Percentiles rank a stretch among this genome's conserved stretches.
Conservation (phyloP, 345 rosid species). For the Salix dunnii region DNA sequence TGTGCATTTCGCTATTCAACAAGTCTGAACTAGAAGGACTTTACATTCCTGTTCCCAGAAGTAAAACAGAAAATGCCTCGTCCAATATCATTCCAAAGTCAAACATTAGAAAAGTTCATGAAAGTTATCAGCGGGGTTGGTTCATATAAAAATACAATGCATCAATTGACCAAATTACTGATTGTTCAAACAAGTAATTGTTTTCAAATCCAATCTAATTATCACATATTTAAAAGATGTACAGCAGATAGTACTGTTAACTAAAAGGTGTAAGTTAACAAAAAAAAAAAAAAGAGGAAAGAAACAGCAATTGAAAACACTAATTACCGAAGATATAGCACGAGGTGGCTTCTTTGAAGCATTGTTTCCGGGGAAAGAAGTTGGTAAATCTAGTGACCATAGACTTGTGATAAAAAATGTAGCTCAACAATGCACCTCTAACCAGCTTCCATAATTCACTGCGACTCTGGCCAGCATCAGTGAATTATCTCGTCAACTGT, state of each 20-base stretch:
- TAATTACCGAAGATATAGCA: neutral
- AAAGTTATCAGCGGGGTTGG: constrained; percentile 24
- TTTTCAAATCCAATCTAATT: neutral
- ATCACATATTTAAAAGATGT: neutral
- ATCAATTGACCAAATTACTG: neutral
- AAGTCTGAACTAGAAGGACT: neutral
- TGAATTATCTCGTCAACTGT: neutral
- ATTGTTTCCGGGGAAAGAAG: neutral
- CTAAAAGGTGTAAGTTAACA: neutral
- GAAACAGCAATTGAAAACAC: neutral
- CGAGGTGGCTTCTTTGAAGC: neutral
- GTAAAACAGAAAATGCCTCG: neutral
- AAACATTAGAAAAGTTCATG: neutral
- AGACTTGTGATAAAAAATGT: too few species aligned
- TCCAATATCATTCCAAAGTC: neutral
- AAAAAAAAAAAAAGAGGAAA: neutral
- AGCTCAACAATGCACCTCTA: neutral
- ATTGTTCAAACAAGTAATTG: neutral
- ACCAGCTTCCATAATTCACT: neutral
- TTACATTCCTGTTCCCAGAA: neutral
- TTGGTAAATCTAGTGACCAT: neutral
- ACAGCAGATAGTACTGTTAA: neutral
- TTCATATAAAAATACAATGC: neutral
- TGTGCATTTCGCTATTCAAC: neutral
- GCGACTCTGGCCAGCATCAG: neutral